Conservation (phyloP, 2,329 filamentous ascomycete genomes). For the Celoporthe dispersa region DNA sequence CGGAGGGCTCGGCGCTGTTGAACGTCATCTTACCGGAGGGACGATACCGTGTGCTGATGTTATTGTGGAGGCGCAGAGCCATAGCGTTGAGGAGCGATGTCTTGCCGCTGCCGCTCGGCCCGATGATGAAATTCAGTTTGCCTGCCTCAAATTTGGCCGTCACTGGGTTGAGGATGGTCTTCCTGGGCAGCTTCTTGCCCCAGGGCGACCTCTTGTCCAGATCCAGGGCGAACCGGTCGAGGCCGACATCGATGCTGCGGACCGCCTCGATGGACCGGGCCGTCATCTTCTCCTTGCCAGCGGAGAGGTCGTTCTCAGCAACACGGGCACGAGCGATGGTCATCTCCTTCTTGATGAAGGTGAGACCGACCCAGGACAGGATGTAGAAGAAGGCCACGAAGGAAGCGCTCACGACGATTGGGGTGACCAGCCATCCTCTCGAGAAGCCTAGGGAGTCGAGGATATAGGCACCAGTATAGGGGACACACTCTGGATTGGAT, state of each 20-base stretch:
- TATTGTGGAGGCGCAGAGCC: slow-evolving; percentile 68
- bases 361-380: slow-evolving; percentile 64
- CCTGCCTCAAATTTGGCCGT: slow-evolving; percentile 70
- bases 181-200: slow-evolving; percentile 56
- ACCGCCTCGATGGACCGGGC: slow-evolving; percentile 55
- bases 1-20: slow-evolving; percentile 70
- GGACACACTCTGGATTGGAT: slow-evolving; percentile 65
- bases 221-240: slow-evolving; percentile 67
- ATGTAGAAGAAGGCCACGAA: slow-evolving; percentile 68
- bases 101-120: slow-evolving; percentile 77
- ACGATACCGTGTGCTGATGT: slow-evolving; percentile 64
- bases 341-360: slow-evolving; percentile 70
- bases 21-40: slow-evolving; percentile 68
- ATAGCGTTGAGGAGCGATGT: slow-evolving; percentile 76
- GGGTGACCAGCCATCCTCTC: slow-evolving; percentile 66
- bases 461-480: slow-evolving; percentile 72
- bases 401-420: slow-evolving; percentile 64
- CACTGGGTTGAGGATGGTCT: slow-evolving; percentile 69
- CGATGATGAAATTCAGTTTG: slow-evolving; percentile 77
- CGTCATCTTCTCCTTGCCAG: slow-evolving; percentile 72
- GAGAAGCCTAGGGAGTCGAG: slow-evolving; percentile 73
- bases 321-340: slow-evolving; percentile 67
- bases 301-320: slow-evolving; percentile 64
- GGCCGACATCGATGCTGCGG: slow-evolving; percentile 65
- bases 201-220: slow-evolving; percentile 64